Conservation (phyloP, 495 filamentous ascomycete genomes). For the Friedmanniomyces endolithicus region DNA sequence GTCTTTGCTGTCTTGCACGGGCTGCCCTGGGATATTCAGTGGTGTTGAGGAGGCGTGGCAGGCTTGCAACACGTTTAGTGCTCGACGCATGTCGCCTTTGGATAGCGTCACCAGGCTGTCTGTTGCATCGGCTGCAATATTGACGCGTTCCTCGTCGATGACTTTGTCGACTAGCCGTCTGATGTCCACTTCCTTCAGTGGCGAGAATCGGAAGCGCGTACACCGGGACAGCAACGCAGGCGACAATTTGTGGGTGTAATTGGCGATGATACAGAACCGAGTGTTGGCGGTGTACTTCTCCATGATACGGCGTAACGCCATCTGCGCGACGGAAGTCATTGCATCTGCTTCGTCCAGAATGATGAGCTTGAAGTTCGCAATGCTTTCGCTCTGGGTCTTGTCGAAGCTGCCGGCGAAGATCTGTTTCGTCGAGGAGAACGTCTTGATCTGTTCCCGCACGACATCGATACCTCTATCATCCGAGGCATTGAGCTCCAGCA, state of each 20-base stretch:
- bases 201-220: conserved; percentile 90
- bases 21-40: conserved; percentile 36
- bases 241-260: conserved; percentile 98
- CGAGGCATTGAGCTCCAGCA: conserved; percentile 90
- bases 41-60: conserved; percentile 81
- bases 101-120: conserved; percentile 74
- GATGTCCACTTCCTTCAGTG: conserved; percentile 79
- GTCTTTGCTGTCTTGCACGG: conserved; percentile 34
- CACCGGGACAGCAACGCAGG: conserved; percentile 86
- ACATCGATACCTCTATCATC: conserved; percentile 98
- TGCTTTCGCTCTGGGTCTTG: conserved; percentile 36
- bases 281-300: conserved; percentile 98
- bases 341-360: conserved; percentile 97
- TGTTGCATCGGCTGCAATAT: conserved; percentile 65
- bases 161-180: conserved; percentile 74
- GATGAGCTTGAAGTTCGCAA: conserved; percentile 84
- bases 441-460: conserved; percentile 97
- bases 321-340: conserved; percentile 94
- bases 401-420: conserved; percentile 39
- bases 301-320: conserved; percentile 95
- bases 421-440: conserved; percentile 76
- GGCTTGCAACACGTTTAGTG: conserved; percentile 89
- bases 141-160: conserved; percentile 73
- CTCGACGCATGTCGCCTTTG: conserved; percentile 91
- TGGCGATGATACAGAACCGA: conserved; percentile 95